These are phyloP conservation scores for Trypanosomatidae sp. DNA, from an alignment of 208 protist genomes.

Conservation along the genomic window DNA sequence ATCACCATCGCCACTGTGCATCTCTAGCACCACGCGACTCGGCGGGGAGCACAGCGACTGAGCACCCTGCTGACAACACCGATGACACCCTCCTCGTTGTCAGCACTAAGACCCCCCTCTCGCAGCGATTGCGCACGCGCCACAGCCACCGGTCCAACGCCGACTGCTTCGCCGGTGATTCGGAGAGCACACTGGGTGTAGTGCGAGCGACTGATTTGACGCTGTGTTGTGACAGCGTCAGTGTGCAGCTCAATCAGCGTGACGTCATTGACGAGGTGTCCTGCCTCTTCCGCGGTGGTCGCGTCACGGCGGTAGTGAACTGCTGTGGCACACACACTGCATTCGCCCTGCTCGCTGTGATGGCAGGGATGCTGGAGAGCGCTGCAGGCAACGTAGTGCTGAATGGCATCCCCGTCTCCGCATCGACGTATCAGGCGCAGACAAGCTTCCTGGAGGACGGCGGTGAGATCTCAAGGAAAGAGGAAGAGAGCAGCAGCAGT, in stretches of 20 bases:
- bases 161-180: background rate
- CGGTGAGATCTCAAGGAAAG: background rate
- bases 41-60: background rate
- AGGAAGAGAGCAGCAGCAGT: conserved; percentile 6
- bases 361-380: conserved; percentile 42
- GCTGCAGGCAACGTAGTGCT: conserved; percentile 39
- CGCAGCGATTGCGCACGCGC: conserved; percentile 2
- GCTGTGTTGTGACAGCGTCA: conserved; percentile 50
- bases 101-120: background rate
- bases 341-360: conserved; percentile 37
- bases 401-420: conserved; percentile 59
- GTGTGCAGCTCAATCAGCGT: conserved; percentile 17
- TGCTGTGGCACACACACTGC: conserved; percentile 49
- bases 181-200: background rate
- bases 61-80: background rate
- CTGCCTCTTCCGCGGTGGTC: conserved; percentile 47
- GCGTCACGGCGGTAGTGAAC: conserved; percentile 64
- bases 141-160: conserved; percentile 2
- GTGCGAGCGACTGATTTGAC: conserved; percentile 5
- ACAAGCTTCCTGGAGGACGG: conserved; percentile 26
- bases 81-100: background rate
- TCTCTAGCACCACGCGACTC: background rate
- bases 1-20: background rate
- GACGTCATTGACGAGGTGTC: conserved; percentile 43
- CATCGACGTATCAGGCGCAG: conserved; percentile 38